A percentile compares a stretch with the other conserved stretches of the same genome.
Evolutionary conservation across 139 green algal genomes (phyloP).

Genomic region (Haematococcus lacustris): DNA sequence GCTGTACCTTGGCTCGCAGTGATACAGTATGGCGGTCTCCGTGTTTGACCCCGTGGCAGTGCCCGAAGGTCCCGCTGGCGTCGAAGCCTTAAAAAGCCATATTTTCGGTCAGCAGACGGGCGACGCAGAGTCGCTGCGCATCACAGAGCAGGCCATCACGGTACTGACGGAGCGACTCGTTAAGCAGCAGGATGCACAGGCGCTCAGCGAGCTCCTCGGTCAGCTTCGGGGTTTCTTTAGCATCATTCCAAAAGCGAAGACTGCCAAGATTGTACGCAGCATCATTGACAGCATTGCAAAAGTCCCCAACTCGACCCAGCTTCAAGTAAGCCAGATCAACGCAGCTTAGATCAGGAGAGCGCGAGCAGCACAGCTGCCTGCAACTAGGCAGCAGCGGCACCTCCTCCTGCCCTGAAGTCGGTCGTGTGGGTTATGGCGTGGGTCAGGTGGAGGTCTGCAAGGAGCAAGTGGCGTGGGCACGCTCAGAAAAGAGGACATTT

Average conservation of each 20-base stretch:
- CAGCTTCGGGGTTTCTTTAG: constrained; percentile 83
- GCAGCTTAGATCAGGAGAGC: too few relatives aligned
- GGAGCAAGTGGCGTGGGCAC: constrained; percentile 89
- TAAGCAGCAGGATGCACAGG: constrained; percentile 57
- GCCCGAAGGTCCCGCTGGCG: too few relatives aligned
- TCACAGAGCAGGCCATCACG: constrained; percentile 75
- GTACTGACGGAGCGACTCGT: constrained; percentile 63
- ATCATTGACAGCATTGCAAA: constrained; percentile 91
- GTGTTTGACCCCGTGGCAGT: too few relatives aligned
- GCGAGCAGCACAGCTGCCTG: too few relatives aligned
- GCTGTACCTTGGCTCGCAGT: too few relatives aligned
- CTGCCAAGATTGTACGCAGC: constrained; percentile 91
- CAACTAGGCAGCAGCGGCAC: too few relatives aligned
- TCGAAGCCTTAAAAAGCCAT: too few relatives aligned
- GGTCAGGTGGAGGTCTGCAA: constrained; percentile 91
- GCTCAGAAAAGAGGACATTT: constrained; percentile 93
- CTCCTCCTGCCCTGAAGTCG: too few relatives aligned
- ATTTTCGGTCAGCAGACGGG: too few relatives aligned
- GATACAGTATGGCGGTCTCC: too few relatives aligned
- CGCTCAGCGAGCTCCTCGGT: constrained; percentile 67
- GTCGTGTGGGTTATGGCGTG: too few relatives aligned
- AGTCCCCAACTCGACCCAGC: constrained; percentile 72
- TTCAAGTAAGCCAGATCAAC: constrained; percentile 65
- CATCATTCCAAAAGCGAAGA: constrained; percentile 95
- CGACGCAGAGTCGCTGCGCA: constrained; percentile 63